Conservation (phyloP, 2,329 filamentous ascomycete genomes). For the Botrytis squamosa region DNA sequence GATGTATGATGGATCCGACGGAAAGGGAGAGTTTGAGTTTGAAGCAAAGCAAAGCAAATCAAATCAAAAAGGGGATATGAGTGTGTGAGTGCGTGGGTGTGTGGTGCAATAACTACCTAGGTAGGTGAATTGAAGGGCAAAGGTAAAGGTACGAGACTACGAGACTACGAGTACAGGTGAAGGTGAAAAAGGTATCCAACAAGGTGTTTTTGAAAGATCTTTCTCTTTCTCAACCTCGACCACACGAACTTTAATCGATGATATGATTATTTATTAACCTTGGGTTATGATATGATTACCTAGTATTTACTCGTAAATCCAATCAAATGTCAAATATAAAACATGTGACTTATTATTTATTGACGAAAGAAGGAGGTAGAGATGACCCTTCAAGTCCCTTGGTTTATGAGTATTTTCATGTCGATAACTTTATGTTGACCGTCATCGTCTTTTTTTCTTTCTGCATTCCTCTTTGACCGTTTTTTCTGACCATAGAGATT, state of each 20-base stretch:
- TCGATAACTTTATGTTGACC: not conserved
- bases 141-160: too few relatives aligned
- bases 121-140: not conserved
- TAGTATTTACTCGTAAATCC: not conserved
- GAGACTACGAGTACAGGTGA: too few relatives aligned
- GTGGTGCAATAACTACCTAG: not conserved
- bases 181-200: slow-evolving; percentile 14
- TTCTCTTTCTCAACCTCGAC: too few relatives aligned
- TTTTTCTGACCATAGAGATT: not conserved
- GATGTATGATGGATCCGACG: not conserved
- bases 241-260: too few relatives aligned
- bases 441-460: not conserved
- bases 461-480: not conserved
- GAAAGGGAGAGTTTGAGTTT: not conserved
- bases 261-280: too few relatives aligned
- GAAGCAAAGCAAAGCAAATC: not conserved
- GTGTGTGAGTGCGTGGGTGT: not conserved
- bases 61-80: not conserved
- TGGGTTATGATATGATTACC: not conserved
- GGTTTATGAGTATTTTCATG: not conserved
- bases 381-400: not conserved
- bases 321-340: not conserved
- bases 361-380: not conserved
- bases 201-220: slow-evolving; percentile 12
- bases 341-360: not conserved